Conservation (phyloP, 2,329 filamentous ascomycete species). For the Ustulina deusta region DNA sequence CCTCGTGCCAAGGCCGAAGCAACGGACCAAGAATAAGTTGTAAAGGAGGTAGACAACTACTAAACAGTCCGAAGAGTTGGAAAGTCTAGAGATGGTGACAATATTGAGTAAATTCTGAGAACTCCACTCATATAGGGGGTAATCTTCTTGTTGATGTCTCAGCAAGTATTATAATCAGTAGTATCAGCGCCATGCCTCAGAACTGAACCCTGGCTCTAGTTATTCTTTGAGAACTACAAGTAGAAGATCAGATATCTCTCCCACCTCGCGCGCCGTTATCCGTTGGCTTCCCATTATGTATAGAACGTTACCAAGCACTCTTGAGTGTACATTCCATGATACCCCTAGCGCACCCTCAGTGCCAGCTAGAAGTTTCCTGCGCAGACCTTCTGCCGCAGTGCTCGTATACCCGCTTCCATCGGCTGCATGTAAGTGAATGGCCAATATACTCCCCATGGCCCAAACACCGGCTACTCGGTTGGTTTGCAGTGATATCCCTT, state of each 20-base stretch:
- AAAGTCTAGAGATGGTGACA: too few species aligned
- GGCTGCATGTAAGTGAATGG: constrained; percentile 65
- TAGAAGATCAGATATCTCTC: constrained; percentile 43
- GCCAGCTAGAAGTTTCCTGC: constrained; percentile 40
- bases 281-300: constrained; percentile 69
- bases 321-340: constrained; percentile 64
- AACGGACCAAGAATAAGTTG: too few species aligned
- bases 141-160: not conserved
- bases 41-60: too few species aligned
- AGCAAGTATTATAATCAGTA: not conserved
- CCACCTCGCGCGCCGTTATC: constrained; percentile 46
- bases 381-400: constrained; percentile 33
- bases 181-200: not conserved
- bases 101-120: too few species aligned
- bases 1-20: too few species aligned
- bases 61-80: too few species aligned
- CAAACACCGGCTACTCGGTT: constrained; percentile 72
- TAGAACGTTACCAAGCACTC: constrained; percentile 69
- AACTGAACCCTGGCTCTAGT: not conserved
- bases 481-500: constrained; percentile 65
- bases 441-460: constrained; percentile 80
- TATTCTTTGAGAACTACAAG: constrained; percentile 28
- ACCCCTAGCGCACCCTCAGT: constrained; percentile 10
- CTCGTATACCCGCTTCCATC: constrained; percentile 61
- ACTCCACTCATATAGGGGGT: too few species aligned